phyloP scores from a whole-genome alignment of 805 yeast species.

The Pichia ethanolica region DNA sequence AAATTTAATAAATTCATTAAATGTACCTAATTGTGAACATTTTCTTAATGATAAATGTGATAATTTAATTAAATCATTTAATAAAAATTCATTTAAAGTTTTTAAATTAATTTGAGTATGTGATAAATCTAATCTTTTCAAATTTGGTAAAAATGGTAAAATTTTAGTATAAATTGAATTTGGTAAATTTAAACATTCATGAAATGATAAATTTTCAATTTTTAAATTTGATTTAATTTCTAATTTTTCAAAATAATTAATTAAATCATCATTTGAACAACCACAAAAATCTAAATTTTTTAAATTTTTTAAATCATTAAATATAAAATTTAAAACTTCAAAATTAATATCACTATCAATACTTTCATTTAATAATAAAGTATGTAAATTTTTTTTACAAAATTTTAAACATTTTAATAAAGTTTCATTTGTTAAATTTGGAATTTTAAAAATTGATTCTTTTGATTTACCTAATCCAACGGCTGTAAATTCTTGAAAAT shows the following conservation, averaged over 20 bases:
- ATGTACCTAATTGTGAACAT: conserved; percentile 57
- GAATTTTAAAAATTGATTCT: conserved; percentile 84
- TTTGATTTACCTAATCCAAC: conserved; percentile 87
- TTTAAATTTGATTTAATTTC: conserved; percentile 20
- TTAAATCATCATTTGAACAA: conserved; percentile 59
- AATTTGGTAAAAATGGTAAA: conserved; percentile 46
- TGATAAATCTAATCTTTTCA: conserved; percentile 68
- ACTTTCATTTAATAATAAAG: conserved; percentile 78
- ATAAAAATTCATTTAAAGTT: conserved; percentile 45
- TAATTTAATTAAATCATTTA: conserved; percentile 43
- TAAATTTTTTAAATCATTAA: conserved; percentile 47
- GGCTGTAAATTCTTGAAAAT: conserved; percentile 66
- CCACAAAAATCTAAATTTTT: conserved; percentile 85
- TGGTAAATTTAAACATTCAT: conserved; percentile 79
- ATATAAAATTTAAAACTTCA: conserved; percentile 46
- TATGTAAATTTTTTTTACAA: conserved; percentile 57
- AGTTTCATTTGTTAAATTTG: conserved; percentile 76
- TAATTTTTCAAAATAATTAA: conserved; percentile 45
- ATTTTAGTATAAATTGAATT: conserved; percentile 46
- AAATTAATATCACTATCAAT: conserved; percentile 74
- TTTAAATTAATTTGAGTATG: conserved; percentile 71
- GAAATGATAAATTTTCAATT: conserved; percentile 57
- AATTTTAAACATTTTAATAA: conserved; percentile 52
- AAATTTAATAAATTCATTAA: conserved; percentile 64
- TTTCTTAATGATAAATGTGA: conserved; percentile 68